Conservation (phyloP, 495 filamentous ascomycete species). For the Hyaloscypha finlandica region DNA sequence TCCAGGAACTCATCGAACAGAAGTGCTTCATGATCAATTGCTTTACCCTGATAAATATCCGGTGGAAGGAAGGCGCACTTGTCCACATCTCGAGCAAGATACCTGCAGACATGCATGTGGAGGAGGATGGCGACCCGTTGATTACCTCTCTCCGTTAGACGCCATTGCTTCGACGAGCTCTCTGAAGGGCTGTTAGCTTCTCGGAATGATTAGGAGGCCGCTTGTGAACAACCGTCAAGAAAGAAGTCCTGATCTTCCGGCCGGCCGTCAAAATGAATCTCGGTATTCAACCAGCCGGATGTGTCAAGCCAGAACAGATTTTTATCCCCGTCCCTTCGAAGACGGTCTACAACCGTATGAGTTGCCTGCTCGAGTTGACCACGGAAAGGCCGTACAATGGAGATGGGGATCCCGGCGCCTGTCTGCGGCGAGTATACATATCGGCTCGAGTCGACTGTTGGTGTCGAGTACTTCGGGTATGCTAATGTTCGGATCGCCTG, state of each 20-base stretch:
- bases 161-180: conserved; percentile 30
- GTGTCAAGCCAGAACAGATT: conserved; percentile 46
- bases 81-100: conserved; percentile 38
- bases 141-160: conserved; percentile 41
- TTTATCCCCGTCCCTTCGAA: conserved; percentile 36
- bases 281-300: conserved; percentile 41
- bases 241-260: conserved; percentile 34
- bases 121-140: conserved; percentile 43
- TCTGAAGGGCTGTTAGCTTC: conserved; percentile 10
- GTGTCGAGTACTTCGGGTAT: conserved; percentile 39
- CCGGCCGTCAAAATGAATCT: conserved; percentile 29
- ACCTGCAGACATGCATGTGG: conserved; percentile 43
- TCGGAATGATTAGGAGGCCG: neutral
- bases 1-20: conserved; percentile 38
- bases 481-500: conserved; percentile 40
- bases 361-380: conserved; percentile 44
- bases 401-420: conserved; percentile 39
- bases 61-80: conserved; percentile 42
- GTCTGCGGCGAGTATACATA: conserved; percentile 13
- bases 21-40: conserved; percentile 34
- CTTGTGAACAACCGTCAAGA: conserved; percentile 28
- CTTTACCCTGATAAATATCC: conserved; percentile 40
- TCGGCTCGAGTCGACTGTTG: conserved; percentile 30
- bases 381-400: conserved; percentile 42
- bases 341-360: conserved; percentile 37